A percentile compares a stretch with the other conserved stretches of the same genome.
These are phyloP conservation scores for Myotisia sp. DNA, from an alignment of 2,329 filamentous ascomycete species.

Conservation along the genomic window DNA sequence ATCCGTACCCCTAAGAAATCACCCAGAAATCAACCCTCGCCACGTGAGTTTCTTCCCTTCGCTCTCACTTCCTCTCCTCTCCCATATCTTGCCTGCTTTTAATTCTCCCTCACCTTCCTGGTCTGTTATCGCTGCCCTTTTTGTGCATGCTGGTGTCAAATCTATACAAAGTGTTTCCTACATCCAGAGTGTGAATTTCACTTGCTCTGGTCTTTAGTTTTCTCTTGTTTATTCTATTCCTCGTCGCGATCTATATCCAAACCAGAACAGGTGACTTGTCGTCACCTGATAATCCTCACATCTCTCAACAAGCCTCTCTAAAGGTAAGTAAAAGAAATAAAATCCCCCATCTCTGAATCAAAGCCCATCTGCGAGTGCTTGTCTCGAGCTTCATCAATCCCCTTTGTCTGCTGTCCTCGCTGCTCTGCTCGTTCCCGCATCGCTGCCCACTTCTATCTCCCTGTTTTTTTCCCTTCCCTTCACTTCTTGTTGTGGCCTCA, in stretches of 20 bases:
- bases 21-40: slow-evolving; percentile 2
- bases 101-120: slow-evolving; percentile 2
- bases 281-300: slow-evolving; percentile 14
- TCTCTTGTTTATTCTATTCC: slow-evolving; percentile 3
- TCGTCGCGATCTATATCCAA: slow-evolving; percentile 12
- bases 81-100: slow-evolving; percentile 2
- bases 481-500: neutral
- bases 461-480: neutral
- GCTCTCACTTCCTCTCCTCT: slow-evolving; percentile 11
- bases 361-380: slow-evolving; percentile 4
- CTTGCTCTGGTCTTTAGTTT: neutral
- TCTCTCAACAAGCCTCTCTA: too few relatives aligned
- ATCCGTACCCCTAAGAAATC: slow-evolving; percentile 5
- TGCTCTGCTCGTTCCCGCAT: neutral
- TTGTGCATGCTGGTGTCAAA: too few relatives aligned
- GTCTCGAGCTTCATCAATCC: slow-evolving; percentile 9
- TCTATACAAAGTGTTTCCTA: too few relatives aligned
- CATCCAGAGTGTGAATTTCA: too few relatives aligned
- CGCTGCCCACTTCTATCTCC: neutral
- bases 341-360: slow-evolving; percentile 11
- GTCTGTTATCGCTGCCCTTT: neutral
- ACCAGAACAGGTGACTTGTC: slow-evolving; percentile 12
- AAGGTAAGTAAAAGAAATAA: too few relatives aligned
- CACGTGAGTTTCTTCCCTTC: slow-evolving; percentile 14
- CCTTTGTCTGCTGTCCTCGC: neutral